Conservation (phyloP, 345 rosid genomes). For the Psidium friedrichsthalianum region DNA sequence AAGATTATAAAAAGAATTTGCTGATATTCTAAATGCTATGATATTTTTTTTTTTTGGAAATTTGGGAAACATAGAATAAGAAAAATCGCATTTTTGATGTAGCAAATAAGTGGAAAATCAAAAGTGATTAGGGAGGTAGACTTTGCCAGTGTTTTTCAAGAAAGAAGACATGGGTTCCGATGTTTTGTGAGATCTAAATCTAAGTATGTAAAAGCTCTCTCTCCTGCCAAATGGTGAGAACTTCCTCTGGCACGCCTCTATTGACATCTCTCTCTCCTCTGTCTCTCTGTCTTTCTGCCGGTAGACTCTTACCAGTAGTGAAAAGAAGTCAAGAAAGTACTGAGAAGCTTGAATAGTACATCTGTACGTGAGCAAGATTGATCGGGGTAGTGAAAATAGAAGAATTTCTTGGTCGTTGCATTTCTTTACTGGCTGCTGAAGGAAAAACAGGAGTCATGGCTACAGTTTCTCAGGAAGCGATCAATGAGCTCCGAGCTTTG, state of each 20-base stretch:
- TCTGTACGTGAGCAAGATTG: background rate
- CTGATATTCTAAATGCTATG: background rate
- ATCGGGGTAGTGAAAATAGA: background rate
- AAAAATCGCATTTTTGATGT: background rate
- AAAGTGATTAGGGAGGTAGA: background rate
- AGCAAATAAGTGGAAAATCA: background rate
- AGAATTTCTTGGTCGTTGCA: background rate
- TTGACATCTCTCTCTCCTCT: background rate
- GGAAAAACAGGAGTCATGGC: constrained; percentile 16
- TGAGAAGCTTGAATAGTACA: background rate
- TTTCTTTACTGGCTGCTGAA: background rate
- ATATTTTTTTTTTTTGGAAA: too few relatives aligned
- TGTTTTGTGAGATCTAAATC: background rate
- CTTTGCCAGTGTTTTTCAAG: background rate
- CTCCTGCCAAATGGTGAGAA: background rate
- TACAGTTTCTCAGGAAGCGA: constrained; percentile 33
- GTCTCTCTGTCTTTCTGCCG: too few relatives aligned
- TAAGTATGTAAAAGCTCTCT: background rate
- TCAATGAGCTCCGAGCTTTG: constrained; percentile 29
- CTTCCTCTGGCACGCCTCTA: background rate
- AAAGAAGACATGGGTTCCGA: background rate
- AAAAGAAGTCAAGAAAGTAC: background rate
- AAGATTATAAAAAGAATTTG: background rate
- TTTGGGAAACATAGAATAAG: too few relatives aligned
- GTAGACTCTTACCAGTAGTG: background rate